Conservation (phyloP, 352 stramenopile genomes). For the Phytopythium sindhum region DNA sequence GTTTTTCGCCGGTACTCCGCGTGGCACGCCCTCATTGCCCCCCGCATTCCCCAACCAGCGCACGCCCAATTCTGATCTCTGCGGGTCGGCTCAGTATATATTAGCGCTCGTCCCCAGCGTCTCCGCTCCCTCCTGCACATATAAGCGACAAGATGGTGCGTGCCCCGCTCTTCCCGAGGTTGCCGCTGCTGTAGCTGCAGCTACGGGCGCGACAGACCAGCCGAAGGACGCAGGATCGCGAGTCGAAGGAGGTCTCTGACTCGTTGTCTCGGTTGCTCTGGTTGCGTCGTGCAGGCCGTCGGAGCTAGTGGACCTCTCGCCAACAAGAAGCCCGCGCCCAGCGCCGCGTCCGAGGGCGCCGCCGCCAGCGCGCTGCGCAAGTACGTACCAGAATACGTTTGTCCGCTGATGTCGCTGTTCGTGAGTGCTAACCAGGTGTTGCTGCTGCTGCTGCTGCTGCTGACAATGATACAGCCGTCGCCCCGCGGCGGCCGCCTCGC, state of each 20-base stretch:
- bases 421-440: neutral
- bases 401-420: neutral
- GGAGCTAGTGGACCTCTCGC: conserved; percentile 35
- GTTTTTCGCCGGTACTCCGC: neutral
- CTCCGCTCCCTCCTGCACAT: too few relatives aligned
- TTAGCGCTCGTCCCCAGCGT: too few relatives aligned
- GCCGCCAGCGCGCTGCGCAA: conserved; percentile 74
- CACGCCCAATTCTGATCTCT: neutral
- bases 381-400: conserved; percentile 18
- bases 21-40: neutral
- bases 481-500: conserved; percentile 35
- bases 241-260: too few relatives aligned
- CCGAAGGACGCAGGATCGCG: too few relatives aligned
- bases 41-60: neutral
- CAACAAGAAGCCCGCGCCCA: conserved; percentile 70
- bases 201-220: too few relatives aligned
- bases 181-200: too few relatives aligned
- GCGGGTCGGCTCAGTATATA: too few relatives aligned
- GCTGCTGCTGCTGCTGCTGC: conserved; percentile 5
- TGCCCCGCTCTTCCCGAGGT: neutral
- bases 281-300: conserved; percentile 23
- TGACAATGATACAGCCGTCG: conserved; percentile 33
- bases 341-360: conserved; percentile 48
- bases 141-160: neutral
- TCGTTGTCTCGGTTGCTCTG: too few relatives aligned